A percentile compares a stretch with the other conserved stretches of the same genome.
phyloP scores from a whole-genome alignment of 2,329 filamentous ascomycete genomes.

The Podosphaera aphanis region DNA sequence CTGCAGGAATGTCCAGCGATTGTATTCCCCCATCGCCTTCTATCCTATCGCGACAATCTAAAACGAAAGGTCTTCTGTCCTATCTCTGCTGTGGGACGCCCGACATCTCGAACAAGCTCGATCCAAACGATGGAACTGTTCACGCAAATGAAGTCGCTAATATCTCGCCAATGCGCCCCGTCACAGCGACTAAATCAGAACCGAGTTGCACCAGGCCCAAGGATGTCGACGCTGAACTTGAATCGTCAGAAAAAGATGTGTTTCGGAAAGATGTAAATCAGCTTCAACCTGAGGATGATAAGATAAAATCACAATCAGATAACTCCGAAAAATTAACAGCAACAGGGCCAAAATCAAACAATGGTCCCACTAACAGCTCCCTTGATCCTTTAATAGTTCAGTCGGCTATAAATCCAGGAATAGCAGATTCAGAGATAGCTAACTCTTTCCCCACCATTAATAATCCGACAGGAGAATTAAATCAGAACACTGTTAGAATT shows the following conservation, averaged over 20 bases:
- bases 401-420: background rate
- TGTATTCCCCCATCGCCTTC: constrained; percentile 14
- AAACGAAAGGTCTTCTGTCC: constrained; percentile 22
- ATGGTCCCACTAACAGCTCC: too few relatives aligned
- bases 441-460: background rate
- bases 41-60: constrained; percentile 14
- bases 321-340: background rate
- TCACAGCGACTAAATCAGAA: constrained; percentile 14
- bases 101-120: constrained; percentile 18
- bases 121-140: constrained; percentile 20
- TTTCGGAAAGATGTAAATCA: constrained; percentile 4
- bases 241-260: constrained; percentile 13
- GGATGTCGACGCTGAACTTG: constrained; percentile 3
- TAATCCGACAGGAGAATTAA: background rate
- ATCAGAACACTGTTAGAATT: background rate
- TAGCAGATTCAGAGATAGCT: background rate
- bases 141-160: constrained; percentile 23
- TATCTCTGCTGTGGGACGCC: constrained; percentile 26
- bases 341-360: background rate
- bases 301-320: too few relatives aligned
- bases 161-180: constrained; percentile 15
- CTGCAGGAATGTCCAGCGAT: constrained; percentile 18
- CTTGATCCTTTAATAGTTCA: background rate
- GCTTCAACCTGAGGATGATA: constrained; percentile 4
- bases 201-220: constrained; percentile 5